Percentiles rank a stretch among this genome's conserved stretches.
phyloP scores from a whole-genome alignment of 768 basidiomycete species.

The Hydnum rufescens region DNA sequence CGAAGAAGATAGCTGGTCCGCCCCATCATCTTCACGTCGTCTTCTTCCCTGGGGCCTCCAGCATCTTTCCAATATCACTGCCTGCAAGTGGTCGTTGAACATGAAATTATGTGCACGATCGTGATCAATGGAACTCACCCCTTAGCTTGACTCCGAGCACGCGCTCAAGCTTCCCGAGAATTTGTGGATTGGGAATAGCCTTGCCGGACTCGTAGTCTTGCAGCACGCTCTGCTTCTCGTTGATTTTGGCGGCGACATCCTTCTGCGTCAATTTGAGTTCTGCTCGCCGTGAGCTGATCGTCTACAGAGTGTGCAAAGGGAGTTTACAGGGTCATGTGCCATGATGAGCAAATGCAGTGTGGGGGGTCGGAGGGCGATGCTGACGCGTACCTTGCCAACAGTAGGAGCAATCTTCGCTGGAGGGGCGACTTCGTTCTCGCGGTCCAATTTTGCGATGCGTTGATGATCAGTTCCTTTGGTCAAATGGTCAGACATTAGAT shows the following conservation, averaged over 20 bases:
- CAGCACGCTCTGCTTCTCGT: slow-evolving; percentile 75
- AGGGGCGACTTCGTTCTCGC: slow-evolving; percentile 89
- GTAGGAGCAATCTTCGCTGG: slow-evolving; percentile 56
- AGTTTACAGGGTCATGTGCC: background rate
- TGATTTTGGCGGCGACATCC: slow-evolving; percentile 80
- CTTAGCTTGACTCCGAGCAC: slow-evolving; percentile 72
- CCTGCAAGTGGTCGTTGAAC: slow-evolving; percentile 23
- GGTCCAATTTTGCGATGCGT: slow-evolving; percentile 80
- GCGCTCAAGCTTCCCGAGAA: slow-evolving; percentile 79
- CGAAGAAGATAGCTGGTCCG: too few species aligned
- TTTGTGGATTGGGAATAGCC: slow-evolving; percentile 71
- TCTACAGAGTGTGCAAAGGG: slow-evolving; percentile 22
- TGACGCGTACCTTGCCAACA: slow-evolving; percentile 41
- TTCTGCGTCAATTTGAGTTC: slow-evolving; percentile 74
- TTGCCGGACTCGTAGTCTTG: slow-evolving; percentile 81
- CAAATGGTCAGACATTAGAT: background rate
- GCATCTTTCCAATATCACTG: slow-evolving; percentile 66
- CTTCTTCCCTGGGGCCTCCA: slow-evolving; percentile 33
- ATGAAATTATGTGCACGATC: slow-evolving; percentile 4
- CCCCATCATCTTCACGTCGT: too few species aligned
- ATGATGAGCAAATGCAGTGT: background rate
- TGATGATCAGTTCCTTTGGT: slow-evolving; percentile 43
- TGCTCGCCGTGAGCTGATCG: slow-evolving; percentile 62
- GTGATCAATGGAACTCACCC: slow-evolving; percentile 28
- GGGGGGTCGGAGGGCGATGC: background rate